Evolutionary conservation across 805 yeast species (phyloP), one percentile per base, ranked within the genome.

Genomic region (Nakazawaea wyomingensis): DNA sequence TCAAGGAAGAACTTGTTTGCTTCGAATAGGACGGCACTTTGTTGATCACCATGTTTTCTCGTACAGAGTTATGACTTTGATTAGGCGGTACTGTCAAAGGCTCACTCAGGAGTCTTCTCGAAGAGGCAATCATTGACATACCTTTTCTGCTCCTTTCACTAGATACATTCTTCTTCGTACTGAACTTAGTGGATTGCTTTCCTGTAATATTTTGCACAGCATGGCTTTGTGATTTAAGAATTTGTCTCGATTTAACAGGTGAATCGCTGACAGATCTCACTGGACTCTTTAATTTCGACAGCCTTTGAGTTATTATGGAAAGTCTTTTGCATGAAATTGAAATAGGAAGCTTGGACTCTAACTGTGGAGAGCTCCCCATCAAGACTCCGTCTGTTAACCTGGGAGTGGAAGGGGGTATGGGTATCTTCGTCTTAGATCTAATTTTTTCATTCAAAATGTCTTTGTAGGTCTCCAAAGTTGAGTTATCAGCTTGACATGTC

Each of bases 231-330:
- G n/a, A n/a, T n/a, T n/a, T 24, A 3, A 24, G 27, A 9, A 24
- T 24, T 24, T 8, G 27, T 19, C 9, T 28, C 9, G 34, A 27
- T 4, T 10, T 18, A n/a, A 28, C 20, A 29, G 41, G 41, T 9
- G 45, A 42, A 6, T 42, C 45, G 26, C 45, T 42, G 6, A 42
- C 41, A 13, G 45, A 42, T 22, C 45, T 27, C 22, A 26, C 18
- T 4, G 39, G 27, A n/a, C 27, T 22, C 17, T 17, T 30, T 11
- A 35, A 35, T 11, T 9, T 19, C 16, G 27, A 7, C n/a, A 26
- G 19, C 5, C 16, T 18, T 14, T 33, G 38, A 11, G 39, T 27
- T 14, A 16, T 19, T 13, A 16, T n/a, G 10, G 27, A 16, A 8
- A 17, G 11, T 14, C 24, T 24, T n/a, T 9, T 33, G 18, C 11